Evolutionary conservation across 768 basidiomycete species (phyloP), one percentile per base, ranked within the genome.

Genomic region (Tylopilus rubrobrunneus): DNA sequence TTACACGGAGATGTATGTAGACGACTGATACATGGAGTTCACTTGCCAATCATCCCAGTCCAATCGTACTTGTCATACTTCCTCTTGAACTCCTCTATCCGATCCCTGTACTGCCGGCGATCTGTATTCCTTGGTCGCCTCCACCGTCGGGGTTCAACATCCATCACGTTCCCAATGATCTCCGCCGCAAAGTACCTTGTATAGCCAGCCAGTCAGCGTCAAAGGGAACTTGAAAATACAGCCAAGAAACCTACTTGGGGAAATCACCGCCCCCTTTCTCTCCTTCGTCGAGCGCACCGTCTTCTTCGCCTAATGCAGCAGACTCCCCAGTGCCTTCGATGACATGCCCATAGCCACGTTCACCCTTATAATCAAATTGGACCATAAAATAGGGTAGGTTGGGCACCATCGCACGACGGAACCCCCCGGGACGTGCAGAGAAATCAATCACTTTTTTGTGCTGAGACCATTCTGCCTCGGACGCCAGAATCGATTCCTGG

Each of bases 301-400:
- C 80, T 56, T 85, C 84, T 15, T 85, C 82, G 29, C 83, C 87
- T 17, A 78, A 75, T 10, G 74, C 81, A 0, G 78, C 74, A 3
- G 79, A 80, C 36, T 89, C 85, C 25, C 79, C 83, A 0, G 83
- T 81, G 1, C 97, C 97, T 69, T 99, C 97, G 56, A 99, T 97
- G 57, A 99, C 91, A 71, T 99, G 97, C 0, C 97, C 97, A 66
- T 93, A 99, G 2, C 97, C 97, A 65, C 92, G 93, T 71, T 98
- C 94, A 25, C 97, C 94, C 64, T 95, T 98, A 71, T 98, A 79
- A 71, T 99, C 97, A 70, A 96, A 99, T 62, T 96, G 94, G 7
- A 98, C 90, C 92, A 95, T 96, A 64, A 99, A 99, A 71, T 99
- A 99, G 1, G 97, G 97, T 29, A 99, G 74, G 64, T 98, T 97